Evolutionary conservation across 1,139 yeast species (phyloP).

Genomic region (Debaryomycetaceae sp.): DNA sequence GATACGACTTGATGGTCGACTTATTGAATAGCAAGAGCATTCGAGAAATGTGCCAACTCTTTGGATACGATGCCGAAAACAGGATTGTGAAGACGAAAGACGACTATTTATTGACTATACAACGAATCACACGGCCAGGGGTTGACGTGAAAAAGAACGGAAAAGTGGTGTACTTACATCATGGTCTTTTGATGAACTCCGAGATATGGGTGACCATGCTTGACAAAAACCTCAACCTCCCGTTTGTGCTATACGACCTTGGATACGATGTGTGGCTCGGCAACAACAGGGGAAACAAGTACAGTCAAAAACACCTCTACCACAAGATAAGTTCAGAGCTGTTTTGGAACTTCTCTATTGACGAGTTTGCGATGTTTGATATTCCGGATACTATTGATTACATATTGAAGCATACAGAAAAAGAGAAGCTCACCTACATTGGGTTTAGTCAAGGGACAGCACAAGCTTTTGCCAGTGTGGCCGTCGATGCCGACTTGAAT

Average conservation of each 20-base stretch:
- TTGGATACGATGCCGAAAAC: conserved; percentile 39
- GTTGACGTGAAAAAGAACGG: conserved; percentile 18
- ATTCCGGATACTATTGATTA: conserved; percentile 44
- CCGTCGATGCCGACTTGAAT: conserved; percentile 68
- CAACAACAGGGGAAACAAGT: conserved; percentile 86
- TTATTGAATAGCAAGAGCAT: conserved; percentile 31
- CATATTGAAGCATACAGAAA: conserved; percentile 24
- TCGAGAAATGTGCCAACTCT: conserved; percentile 32
- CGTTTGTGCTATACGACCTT: conserved; percentile 69
- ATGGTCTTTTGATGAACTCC: conserved; percentile 86
- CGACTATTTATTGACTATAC: conserved; percentile 35
- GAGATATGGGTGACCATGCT: conserved; percentile 84
- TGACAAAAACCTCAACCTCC: conserved; percentile 61
- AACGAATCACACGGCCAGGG: conserved; percentile 19
- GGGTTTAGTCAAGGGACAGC: conserved; percentile 94
- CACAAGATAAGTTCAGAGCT: conserved; percentile 33
- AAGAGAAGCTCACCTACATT: conserved; percentile 55
- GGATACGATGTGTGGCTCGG: conserved; percentile 96
- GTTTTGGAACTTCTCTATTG: conserved; percentile 47
- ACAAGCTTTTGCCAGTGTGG: conserved; percentile 78
- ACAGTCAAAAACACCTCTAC: conserved; percentile 51
- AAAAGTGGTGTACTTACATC: conserved; percentile 76
- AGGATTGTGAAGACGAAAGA: conserved; percentile 39
- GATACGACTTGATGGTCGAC: conserved; percentile 28
- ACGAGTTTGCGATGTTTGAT: conserved; percentile 47